phyloP scores from a whole-genome alignment of 2,329 filamentous ascomycete species.

The Ophiostoma perfectum region DNA sequence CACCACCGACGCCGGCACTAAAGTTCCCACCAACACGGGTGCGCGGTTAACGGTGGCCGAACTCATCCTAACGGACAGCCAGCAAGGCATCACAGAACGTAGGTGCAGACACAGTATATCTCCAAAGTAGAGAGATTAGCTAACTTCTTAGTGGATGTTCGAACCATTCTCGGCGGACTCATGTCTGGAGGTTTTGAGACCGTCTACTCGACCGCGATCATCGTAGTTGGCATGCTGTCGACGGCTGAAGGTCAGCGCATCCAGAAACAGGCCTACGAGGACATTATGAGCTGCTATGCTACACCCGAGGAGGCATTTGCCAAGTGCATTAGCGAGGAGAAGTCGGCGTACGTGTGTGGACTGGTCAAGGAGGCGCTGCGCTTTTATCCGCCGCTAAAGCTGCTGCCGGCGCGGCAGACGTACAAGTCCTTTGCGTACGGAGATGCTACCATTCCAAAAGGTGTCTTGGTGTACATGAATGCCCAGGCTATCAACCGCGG shows the following conservation, averaged over 20 bases:
- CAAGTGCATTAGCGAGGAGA: not conserved
- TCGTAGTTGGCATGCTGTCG: constrained; percentile 11
- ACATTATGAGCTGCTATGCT: not conserved
- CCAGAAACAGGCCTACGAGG: not conserved
- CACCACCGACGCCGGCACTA: not conserved
- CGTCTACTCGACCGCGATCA: not conserved
- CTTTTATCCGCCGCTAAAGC: not conserved
- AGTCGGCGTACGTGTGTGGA: not conserved
- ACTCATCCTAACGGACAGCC: not conserved
- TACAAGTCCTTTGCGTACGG: not conserved
- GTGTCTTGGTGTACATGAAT: not conserved
- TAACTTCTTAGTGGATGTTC: not conserved
- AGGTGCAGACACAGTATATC: not conserved
- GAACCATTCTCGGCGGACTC: not conserved
- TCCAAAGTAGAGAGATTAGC: not conserved
- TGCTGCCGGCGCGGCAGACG: not conserved
- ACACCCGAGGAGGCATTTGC: not conserved
- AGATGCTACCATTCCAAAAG: not conserved
- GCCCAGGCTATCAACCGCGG: not conserved
- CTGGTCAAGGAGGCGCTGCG: not conserved
- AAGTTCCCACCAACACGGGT: not conserved
- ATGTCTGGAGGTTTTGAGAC: not conserved
- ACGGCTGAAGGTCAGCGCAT: not conserved
- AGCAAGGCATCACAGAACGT: not conserved
- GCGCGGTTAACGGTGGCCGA: not conserved